These are phyloP conservation scores for Haplographium delicatum DNA, from an alignment of 495 filamentous ascomycete genomes.

Conservation along the genomic window DNA sequence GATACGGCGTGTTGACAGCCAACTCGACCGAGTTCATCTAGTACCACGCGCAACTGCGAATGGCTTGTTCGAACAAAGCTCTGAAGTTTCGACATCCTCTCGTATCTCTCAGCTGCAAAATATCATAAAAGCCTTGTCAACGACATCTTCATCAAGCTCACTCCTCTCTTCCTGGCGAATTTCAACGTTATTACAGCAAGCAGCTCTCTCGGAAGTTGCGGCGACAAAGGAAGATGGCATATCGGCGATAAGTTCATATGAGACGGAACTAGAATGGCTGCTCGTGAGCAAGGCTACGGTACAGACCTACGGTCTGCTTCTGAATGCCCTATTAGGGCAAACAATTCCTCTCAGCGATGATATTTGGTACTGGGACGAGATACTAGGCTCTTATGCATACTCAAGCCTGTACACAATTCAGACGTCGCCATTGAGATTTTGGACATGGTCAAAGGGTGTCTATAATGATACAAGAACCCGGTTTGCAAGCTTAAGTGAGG, in stretches of 20 bases:
- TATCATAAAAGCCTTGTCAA: conserved; percentile 63
- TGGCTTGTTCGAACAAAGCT: conserved; percentile 25
- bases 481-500: conserved; percentile 33
- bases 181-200: conserved; percentile 52
- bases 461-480: conserved; percentile 50
- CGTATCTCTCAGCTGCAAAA: conserved; percentile 50
- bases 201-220: conserved; percentile 34
- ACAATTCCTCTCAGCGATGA: conserved; percentile 78
- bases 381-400: conserved; percentile 64
- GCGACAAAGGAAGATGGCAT: conserved; percentile 17
- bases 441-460: conserved; percentile 57
- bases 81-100: conserved; percentile 24
- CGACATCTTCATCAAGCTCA: conserved; percentile 51
- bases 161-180: conserved; percentile 50
- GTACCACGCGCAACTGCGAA: conserved; percentile 30
- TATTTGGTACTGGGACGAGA: conserved; percentile 88
- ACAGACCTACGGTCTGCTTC: conserved; percentile 72
- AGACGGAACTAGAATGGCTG: conserved; percentile 80
- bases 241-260: conserved; percentile 40
- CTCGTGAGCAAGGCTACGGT: conserved; percentile 79
- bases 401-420: conserved; percentile 77
- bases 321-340: conserved; percentile 69
- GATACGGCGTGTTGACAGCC: conserved; percentile 68
- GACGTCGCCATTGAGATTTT: conserved; percentile 68
- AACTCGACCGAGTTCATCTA: conserved; percentile 72